phyloP scores from a whole-genome alignment of 257 asterid species.

The Solanum megistacrolobum region DNA sequence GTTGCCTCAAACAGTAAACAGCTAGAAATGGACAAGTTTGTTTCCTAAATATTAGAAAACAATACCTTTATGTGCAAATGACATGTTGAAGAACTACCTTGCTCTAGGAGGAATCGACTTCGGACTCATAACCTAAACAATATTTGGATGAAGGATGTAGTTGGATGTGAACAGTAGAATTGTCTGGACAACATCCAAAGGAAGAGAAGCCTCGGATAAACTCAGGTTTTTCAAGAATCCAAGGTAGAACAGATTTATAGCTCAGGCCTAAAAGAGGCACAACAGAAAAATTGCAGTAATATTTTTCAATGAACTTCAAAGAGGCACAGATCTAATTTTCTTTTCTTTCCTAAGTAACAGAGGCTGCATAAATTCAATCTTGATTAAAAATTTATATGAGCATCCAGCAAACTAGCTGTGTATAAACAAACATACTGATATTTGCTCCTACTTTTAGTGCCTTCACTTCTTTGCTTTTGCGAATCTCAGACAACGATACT shows the following conservation, averaged over 20 bases:
- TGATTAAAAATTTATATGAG: neutral
- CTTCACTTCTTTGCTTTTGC: conserved; percentile 95
- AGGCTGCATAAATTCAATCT: neutral
- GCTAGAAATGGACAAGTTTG: neutral
- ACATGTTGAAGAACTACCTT: neutral
- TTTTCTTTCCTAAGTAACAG: neutral
- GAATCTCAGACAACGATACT: conserved; percentile 90
- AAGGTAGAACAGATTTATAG: neutral
- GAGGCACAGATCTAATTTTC: neutral
- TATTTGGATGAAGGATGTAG: neutral
- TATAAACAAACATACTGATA: neutral
- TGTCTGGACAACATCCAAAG: neutral
- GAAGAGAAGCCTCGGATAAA: neutral
- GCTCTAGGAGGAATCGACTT: neutral
- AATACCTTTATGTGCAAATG: neutral
- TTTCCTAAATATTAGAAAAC: neutral
- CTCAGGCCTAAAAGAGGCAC: neutral
- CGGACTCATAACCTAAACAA: neutral
- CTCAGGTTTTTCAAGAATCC: neutral
- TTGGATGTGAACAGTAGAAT: neutral
- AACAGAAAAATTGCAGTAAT: neutral
- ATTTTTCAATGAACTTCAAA: neutral
- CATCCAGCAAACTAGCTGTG: neutral
- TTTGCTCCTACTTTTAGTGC: neutral
- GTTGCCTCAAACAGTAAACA: neutral